Evolutionary conservation across 129 eudicot genomes (phyloP).

Genomic region (Lonicera japonica): DNA sequence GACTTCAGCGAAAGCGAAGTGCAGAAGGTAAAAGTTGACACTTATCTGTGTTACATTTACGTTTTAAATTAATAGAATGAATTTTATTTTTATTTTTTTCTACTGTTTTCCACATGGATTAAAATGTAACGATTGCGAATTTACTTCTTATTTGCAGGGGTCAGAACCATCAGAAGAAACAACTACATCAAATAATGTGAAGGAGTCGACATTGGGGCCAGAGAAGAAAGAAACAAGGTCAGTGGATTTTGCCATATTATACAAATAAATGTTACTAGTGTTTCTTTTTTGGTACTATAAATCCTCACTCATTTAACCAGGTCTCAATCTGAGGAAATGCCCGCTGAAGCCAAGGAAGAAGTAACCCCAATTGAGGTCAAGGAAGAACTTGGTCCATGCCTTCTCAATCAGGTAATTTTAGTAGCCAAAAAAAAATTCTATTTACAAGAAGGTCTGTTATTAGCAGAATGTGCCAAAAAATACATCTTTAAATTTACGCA

Average conservation of each 20-base stretch:
- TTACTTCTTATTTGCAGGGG: conserved; percentile 26
- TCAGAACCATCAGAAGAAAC: conserved; percentile 24
- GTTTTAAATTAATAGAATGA: background rate
- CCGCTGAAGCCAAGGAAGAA: conserved; percentile 20
- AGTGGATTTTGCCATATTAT: background rate
- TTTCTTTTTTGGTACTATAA: background rate
- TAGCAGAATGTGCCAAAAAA: no score
- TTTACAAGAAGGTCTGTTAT: background rate
- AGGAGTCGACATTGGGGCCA: conserved; percentile 20
- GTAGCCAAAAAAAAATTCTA: background rate
- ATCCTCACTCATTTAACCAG: background rate
- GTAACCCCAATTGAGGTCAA: conserved; percentile 16
- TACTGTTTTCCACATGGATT: no score
- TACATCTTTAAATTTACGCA: no score
- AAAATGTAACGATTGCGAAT: no score
- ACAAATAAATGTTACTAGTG: background rate
- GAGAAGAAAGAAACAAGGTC: conserved; percentile 35
- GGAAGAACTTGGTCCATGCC: conserved; percentile 11
- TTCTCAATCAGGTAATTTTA: conserved; percentile 21
- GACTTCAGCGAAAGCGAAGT: conserved; percentile 46
- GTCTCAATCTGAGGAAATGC: background rate
- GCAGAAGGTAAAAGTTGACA: conserved; percentile 27
- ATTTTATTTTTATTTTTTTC: no score
- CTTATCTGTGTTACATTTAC: background rate
- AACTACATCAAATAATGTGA: conserved; percentile 12